Base-by-base conservation (phyloP, 2,329 filamentous ascomycete species). In the Diaporthe destruens region DNA sequence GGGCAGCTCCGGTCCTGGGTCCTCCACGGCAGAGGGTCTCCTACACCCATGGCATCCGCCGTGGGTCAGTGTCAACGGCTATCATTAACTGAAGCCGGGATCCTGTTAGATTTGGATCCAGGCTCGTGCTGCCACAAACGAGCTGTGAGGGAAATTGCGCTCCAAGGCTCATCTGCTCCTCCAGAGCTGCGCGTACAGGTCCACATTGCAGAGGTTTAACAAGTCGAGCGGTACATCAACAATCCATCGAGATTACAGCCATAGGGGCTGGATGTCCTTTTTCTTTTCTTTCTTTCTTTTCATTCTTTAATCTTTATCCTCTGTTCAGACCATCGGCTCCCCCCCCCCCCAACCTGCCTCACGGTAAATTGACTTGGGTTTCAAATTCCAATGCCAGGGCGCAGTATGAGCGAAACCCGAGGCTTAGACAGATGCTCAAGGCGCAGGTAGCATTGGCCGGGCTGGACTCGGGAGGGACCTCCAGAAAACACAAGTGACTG, bases 401-500 rank as follows among this genome's bases (percentile, higher is more conserved):
- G 9, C 32, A n/a, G n/a, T 32, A 53, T 16, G 44, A 36, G n/a
- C 32, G 20, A 51, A 32, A 51, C 16, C 61, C 47, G 29, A 49
- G 61, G 44, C 44, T 51, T 51, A 32, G 61, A 51, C 61, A 36
- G 61, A 51, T 34, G 61, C 44, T 29, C 59, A 36, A 51, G 44
- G 61, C 44, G 61, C 44, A 51, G 6, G 44, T 51, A 51, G 34
- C 61, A 32, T 65, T 65, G 12, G 29, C 29, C 23, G 59, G 59
- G 36, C n/a, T 51, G 29, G 44, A 51, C 61, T 51, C 61, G 6
- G 23, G 23, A 65, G 32, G 6, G 32, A 49, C 25, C 2, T 25
- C 42, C 29, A 14, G 36, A 25, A 9, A 65, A 36, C 42, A 39
- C 36, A 29, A 36, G 2, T 11, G 44, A 49, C 39, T 20, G 5